Percentiles rank a stretch among this genome's conserved stretches.
Conservation (phyloP, 331 rosid genomes). For the Phaseolus coccineus region DNA sequence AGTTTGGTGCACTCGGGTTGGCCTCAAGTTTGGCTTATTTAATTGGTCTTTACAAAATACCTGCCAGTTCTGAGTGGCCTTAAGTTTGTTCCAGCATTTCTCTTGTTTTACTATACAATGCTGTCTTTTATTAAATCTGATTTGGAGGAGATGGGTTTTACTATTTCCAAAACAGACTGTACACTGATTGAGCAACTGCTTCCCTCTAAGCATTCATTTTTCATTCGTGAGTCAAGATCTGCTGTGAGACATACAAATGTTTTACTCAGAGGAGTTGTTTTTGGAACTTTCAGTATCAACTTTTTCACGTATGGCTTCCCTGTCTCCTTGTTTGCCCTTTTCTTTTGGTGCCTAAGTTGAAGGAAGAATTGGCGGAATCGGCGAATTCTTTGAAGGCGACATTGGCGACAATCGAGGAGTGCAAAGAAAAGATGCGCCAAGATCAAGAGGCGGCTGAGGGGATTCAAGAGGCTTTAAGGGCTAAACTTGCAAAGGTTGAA, state of each 20-base stretch:
- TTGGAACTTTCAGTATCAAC: conserved; percentile 92
- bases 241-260: conserved; percentile 92
- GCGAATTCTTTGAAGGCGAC: no score
- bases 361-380: no score
- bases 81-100: conserved; percentile 81
- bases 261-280: conserved; percentile 85
- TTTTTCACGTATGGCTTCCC: conserved; percentile 99
- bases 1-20: neutral
- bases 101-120: conserved; percentile 79
- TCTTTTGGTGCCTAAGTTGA: conserved; percentile 74
- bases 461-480: no score
- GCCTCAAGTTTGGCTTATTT: conserved; percentile 55
- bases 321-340: conserved; percentile 91
- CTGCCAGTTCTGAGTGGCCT: conserved; percentile 73
- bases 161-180: conserved; percentile 76
- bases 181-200: conserved; percentile 86
- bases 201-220: conserved; percentile 94
- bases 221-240: conserved; percentile 92
- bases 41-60: conserved; percentile 85
- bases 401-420: no score
- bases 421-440: no score
- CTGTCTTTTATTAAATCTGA: conserved; percentile 81
- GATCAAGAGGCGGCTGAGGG: no score
- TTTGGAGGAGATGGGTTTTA: conserved; percentile 92
- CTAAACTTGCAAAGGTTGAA: no score